Base-by-base conservation (phyloP, 106 monocot species). In the Iris macrosiphon region DNA sequence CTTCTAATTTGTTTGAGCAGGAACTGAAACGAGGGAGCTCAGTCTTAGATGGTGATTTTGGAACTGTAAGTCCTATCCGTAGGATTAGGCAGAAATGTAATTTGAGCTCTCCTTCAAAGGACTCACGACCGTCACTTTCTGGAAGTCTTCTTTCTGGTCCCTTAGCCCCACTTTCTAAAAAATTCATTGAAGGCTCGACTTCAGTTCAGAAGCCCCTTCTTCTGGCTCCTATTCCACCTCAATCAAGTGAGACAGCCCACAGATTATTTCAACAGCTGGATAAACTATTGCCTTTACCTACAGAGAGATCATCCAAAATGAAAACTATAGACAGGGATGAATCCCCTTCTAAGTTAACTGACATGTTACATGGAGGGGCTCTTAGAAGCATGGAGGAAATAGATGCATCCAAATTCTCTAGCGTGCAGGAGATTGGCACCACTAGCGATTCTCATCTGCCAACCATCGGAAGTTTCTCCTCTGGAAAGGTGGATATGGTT, bases 191-290 rank as follows among this genome's bases (percentile, higher is more conserved):
- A 57, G 67, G 50, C 5, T 64, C 66, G 35, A 13, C 52, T 45
- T 71, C 68, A 43, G 32, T 42, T 43, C 75, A 64, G 63, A 71
- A 71, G 54, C 60, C 52, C 48, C 67, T 68, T 21, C 11, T 24
- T 23, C 34, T 66, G 59, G 31, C 13, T 60, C 29, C 64, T 12
- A 49, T 69, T 43, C 65, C 71, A 47, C 35, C 57, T 43, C 78
- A 82, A 14, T 84, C 84, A 33, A 79, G 54, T 71, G 72, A 85
- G 52, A 77, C 75, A 66, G 83, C 81, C 7, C 61, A 52, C n/a
- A 88, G 79, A 63, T 82, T 85, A 65, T 64, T 88, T 5, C 61
- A 81, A 19, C 80, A 80, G 27, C 72, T 85, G 64, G 88, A 84
- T 62, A 84, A 78, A 60, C 22, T 85, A 60, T 63, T 64, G 4